Conservation (phyloP, 768 basidiomycete species). For the Russula earlei region DNA sequence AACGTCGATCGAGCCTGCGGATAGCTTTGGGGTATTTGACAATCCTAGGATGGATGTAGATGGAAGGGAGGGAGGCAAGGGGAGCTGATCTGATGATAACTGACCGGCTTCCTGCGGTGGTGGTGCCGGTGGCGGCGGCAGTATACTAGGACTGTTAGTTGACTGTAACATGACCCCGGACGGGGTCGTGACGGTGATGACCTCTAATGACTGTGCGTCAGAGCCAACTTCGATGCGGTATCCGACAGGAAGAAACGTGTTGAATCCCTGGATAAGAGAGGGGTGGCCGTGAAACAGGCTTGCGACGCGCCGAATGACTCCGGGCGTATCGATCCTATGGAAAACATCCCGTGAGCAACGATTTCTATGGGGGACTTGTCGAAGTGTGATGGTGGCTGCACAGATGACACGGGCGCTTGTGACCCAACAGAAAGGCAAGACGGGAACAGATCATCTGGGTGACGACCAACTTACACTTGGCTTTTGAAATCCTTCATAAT, state of each 20-base stretch:
- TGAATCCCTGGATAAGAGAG: conserved; percentile 91
- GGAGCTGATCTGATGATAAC: conserved; percentile 1
- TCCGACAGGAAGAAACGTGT: conserved; percentile 90
- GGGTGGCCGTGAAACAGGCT: conserved; percentile 88
- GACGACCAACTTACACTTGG: conserved; percentile 35
- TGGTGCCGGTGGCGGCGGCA: background rate
- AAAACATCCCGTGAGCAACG: background rate
- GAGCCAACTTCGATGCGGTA: conserved; percentile 82
- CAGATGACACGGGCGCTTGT: background rate
- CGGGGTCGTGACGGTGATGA: conserved; percentile 74
- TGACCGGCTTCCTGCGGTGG: background rate
- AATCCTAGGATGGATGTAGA: conserved; percentile 11
- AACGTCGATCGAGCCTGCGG: conserved; percentile 2
- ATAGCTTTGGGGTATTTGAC: conserved; percentile 5
- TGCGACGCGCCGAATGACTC: conserved; percentile 93
- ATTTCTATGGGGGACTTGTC: background rate
- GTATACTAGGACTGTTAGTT: conserved; percentile 21
- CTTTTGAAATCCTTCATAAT: conserved; percentile 75
- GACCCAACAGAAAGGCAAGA: background rate
- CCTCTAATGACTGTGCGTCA: conserved; percentile 51
- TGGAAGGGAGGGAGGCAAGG: conserved; percentile 8
- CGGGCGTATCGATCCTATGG: conserved; percentile 89
- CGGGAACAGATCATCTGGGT: background rate
- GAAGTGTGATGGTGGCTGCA: background rate
- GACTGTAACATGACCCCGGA: conserved; percentile 41